Evolutionary conservation across 2,329 filamentous ascomycete genomes (phyloP), one percentile per base, ranked within the genome.

Genomic region (Pyricularia grisea): DNA sequence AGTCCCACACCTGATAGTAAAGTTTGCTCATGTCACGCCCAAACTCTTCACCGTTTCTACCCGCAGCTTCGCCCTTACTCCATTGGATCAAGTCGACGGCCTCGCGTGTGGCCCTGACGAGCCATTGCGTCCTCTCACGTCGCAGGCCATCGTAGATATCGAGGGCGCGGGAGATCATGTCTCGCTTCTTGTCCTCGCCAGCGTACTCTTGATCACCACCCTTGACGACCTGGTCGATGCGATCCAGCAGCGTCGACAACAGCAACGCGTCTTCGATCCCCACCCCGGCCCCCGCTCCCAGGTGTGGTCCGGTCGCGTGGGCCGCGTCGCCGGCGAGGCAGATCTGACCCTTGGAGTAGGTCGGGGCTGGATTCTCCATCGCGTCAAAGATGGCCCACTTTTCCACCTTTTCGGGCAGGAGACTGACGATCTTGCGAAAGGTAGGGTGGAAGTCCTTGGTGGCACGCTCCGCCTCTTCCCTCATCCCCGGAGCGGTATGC

Each of bases 381-480:
- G 77, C 78, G 76, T 87, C 84, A 74, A 86, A 87, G 3, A 88
- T 78, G 1, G 81, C 85, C 85, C 85, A 88, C 69, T 84, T 83
- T 68, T 86, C 83, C 10, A 82, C 74, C 65, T 77, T 71, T 17
- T 84, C 81, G 3, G 84, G 81, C 71, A 88, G 79, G 28, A 85
- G 73, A 28, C 75, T 71, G 65, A 81, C 74, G 27, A 84, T 75
- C 12, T 73, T 75, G 9, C 76, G 75, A 0, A 81, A 76, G 1
- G 74, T 72, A 0, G 77, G 71, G 58, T 82, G 80, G 80, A 81
- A 87, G 11, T 73, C 75, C 0, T 68, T 72, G 65, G 82, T 83
- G 14, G 81, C 80, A 0, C 72, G 68, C 10, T 76, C 65, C 23
- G 83, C 79, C n/a, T 83, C 80, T 1, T 76, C 73, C 65, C 79